Evolutionary conservation across 306 rosid species (phyloP).

Genomic region (Castanea sativa): DNA sequence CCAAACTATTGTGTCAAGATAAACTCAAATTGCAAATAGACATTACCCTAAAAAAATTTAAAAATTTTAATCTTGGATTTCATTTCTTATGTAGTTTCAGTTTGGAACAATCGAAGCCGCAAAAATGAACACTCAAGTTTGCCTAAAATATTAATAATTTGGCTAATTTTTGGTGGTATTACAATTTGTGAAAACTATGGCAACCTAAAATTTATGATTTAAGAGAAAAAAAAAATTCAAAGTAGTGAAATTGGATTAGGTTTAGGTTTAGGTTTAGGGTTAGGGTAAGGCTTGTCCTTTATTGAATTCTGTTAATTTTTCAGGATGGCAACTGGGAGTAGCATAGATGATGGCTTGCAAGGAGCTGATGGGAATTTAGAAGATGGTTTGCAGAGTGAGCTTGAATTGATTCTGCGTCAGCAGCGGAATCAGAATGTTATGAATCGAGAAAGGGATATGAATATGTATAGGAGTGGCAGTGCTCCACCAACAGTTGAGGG

Average conservation of each 20-base stretch:
- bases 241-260: neutral
- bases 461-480: conserved; percentile 92
- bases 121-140: neutral
- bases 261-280: neutral
- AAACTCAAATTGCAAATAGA: too few species aligned
- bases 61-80: neutral
- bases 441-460: conserved; percentile 61
- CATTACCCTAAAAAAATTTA: too few species aligned
- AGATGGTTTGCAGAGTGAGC: conserved; percentile 69
- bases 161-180: conserved; percentile 11
- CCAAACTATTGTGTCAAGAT: too few species aligned
- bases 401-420: conserved; percentile 65
- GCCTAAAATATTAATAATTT: neutral
- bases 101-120: neutral
- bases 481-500: conserved; percentile 99
- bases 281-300: neutral
- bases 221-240: too few species aligned
- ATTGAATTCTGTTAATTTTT: conserved; percentile 6
- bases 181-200: conserved; percentile 11
- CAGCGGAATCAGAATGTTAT: conserved; percentile 53
- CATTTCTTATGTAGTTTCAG: neutral
- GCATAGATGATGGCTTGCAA: conserved; percentile 36
- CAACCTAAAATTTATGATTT: neutral
- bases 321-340: conserved; percentile 69
- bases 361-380: conserved; percentile 50